phyloP scores from a whole-genome alignment of 148 eudicot genomes.

The Simmondsia chinensis region DNA sequence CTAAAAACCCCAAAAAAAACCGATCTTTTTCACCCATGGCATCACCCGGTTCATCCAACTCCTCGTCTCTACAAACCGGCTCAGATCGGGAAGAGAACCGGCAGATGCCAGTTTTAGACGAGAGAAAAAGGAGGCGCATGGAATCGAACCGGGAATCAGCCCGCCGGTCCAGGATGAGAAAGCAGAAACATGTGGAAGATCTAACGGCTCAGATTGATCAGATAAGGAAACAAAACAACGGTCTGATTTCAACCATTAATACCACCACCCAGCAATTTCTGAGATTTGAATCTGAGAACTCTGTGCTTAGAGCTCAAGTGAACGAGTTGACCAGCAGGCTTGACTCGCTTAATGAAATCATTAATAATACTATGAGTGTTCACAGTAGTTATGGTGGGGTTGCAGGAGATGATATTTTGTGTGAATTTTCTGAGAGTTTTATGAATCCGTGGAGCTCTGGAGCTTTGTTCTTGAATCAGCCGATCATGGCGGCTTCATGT shows the following conservation, averaged over 20 bases:
- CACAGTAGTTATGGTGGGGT: slow-evolving; percentile 6
- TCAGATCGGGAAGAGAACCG: slow-evolving; percentile 42
- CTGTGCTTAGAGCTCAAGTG: slow-evolving; percentile 54
- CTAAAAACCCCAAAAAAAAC: not conserved
- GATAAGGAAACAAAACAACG: slow-evolving; percentile 36
- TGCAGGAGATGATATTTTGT: slow-evolving; percentile 8
- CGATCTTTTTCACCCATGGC: slow-evolving; percentile 29
- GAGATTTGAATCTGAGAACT: slow-evolving; percentile 46
- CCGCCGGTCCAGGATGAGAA: slow-evolving; percentile 59
- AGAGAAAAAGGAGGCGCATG: slow-evolving; percentile 65
- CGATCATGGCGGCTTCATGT: slow-evolving; percentile 54
- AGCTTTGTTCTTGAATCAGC: slow-evolving; percentile 26
- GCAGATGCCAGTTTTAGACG: slow-evolving; percentile 33
- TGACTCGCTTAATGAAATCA: slow-evolving; percentile 50
- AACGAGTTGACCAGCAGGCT: slow-evolving; percentile 52
- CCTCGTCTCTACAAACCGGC: slow-evolving; percentile 26
- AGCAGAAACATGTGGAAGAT: slow-evolving; percentile 66
- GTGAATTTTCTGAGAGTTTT: slow-evolving; percentile 16
- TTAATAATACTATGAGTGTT: slow-evolving; percentile 11
- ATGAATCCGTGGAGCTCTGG: slow-evolving; percentile 30
- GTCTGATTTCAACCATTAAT: slow-evolving; percentile 22
- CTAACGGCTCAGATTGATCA: slow-evolving; percentile 29
- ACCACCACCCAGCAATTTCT: slow-evolving; percentile 32
- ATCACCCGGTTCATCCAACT: slow-evolving; percentile 45
- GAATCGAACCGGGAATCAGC: slow-evolving; percentile 81